Conservation (phyloP, 2,329 filamentous ascomycete species). For the Ascochyta pisi region DNA sequence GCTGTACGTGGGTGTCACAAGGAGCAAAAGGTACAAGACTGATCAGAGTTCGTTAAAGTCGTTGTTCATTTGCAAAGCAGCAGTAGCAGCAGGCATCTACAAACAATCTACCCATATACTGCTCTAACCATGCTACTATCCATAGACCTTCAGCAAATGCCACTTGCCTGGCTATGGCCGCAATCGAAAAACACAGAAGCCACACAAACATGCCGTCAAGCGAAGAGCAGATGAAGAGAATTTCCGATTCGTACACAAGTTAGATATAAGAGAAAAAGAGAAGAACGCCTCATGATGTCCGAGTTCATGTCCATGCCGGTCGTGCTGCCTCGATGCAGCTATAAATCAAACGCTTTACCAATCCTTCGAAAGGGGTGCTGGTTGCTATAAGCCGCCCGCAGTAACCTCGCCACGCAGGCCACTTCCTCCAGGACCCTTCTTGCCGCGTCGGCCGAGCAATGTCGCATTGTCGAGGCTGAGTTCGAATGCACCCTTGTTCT, state of each 20-base stretch:
- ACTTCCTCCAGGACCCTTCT: conserved; percentile 55
- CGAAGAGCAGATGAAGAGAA: conserved; percentile 8
- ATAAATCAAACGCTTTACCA: conserved; percentile 31
- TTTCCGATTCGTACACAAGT: conserved; percentile 8
- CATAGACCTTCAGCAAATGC: not conserved
- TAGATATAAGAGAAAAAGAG: conserved; percentile 14
- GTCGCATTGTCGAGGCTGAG: conserved; percentile 91
- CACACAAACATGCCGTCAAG: conserved; percentile 8
- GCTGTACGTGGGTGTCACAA: too few relatives aligned
- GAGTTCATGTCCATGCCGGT: conserved; percentile 18
- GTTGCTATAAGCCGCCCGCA: conserved; percentile 44
- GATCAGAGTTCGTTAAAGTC: not conserved
- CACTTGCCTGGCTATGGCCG: not conserved
- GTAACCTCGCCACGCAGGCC: conserved; percentile 54
- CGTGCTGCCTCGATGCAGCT: conserved; percentile 12
- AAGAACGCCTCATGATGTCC: conserved; percentile 31
- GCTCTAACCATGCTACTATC: conserved; percentile 3
- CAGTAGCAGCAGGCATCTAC: conserved; percentile 9
- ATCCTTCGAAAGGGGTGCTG: conserved; percentile 36
- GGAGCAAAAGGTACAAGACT: not conserved
- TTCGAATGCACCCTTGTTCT: conserved; percentile 84
- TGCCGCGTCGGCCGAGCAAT: conserved; percentile 74
- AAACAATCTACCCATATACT: conserved; percentile 2
- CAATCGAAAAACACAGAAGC: conserved; percentile 12
- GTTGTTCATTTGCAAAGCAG: conserved; percentile 5